These are phyloP conservation scores for Sphagnum contortum DNA, from an alignment of 225 moss, liverwort and hornwort genomes.

Conservation along the genomic window DNA sequence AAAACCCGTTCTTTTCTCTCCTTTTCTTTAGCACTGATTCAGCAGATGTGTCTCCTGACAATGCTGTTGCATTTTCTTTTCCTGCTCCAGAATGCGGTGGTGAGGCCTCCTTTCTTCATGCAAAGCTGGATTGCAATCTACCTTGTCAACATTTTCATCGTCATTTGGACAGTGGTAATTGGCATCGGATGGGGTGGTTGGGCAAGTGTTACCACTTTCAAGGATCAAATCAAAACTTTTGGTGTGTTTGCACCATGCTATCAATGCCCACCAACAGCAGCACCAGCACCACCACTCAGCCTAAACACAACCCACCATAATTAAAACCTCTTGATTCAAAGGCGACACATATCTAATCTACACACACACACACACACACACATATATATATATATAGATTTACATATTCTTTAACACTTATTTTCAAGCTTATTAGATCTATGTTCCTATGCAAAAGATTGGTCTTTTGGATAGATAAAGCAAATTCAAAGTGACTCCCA, in stretches of 20 bases:
- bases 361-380: too few relatives aligned
- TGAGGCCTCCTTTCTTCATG: conserved; percentile 6
- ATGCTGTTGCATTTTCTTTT: not conserved
- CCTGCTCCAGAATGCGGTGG: conserved; percentile 13
- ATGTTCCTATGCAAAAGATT: too few relatives aligned
- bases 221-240: conserved; percentile 10
- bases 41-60: not conserved
- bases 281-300: not conserved
- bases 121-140: conserved; percentile 13
- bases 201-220: conserved; percentile 21
- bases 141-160: conserved; percentile 6
- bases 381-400: too few relatives aligned
- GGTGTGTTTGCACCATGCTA: too few relatives aligned
- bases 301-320: not conserved
- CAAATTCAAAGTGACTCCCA: too few relatives aligned
- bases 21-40: not conserved
- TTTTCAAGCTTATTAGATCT: too few relatives aligned
- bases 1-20: not conserved
- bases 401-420: too few relatives aligned
- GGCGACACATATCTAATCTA: too few relatives aligned
- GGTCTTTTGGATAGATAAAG: too few relatives aligned
- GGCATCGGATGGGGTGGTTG: conserved; percentile 18
- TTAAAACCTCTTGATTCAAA: not conserved
- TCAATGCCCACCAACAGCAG: not conserved
- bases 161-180: not conserved